phyloP scores from a whole-genome alignment of 106 monocot genomes.

The Platanthera guangdongensis region DNA sequence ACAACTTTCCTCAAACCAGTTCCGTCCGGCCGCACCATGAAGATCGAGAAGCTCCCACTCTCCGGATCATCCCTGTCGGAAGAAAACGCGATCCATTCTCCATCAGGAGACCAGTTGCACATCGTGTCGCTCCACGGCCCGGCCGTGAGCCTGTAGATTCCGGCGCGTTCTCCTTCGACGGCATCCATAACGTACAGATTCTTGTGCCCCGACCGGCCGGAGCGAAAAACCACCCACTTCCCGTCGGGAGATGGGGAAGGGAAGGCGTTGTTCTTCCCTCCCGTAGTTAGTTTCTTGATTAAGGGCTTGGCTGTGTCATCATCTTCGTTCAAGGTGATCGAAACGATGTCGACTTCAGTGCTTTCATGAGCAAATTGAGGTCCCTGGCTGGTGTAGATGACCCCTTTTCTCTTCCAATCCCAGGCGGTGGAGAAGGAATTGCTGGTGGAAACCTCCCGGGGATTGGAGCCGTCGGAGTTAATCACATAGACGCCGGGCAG shows the following conservation, averaged over 20 bases:
- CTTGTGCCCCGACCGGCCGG: slow-evolving; percentile 80
- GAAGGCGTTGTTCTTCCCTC: slow-evolving; percentile 85
- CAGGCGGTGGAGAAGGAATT: slow-evolving; percentile 70
- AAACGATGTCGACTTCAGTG: slow-evolving; percentile 65
- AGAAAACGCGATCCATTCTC: slow-evolving; percentile 61
- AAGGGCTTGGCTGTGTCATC: slow-evolving; percentile 18
- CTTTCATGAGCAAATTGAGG: slow-evolving; percentile 46
- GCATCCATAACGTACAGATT: slow-evolving; percentile 97
- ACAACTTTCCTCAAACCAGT: slow-evolving; percentile 47
- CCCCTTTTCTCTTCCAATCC: slow-evolving; percentile 91
- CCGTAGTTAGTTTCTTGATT: slow-evolving; percentile 65
- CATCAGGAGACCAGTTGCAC: slow-evolving; percentile 72
- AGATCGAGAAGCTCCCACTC: slow-evolving; percentile 44
- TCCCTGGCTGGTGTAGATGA: slow-evolving; percentile 77
- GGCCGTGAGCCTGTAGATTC: slow-evolving; percentile 27
- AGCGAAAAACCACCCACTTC: slow-evolving; percentile 82
- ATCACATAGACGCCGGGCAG: slow-evolving; percentile 68
- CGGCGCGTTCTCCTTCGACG: slow-evolving; percentile 33
- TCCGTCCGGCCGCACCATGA: slow-evolving; percentile 51
- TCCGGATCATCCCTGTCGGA: slow-evolving; percentile 57
- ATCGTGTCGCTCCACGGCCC: slow-evolving; percentile 71
- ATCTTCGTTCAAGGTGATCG: slow-evolving; percentile 34
- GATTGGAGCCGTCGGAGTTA: slow-evolving; percentile 61
- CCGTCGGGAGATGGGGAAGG: slow-evolving; percentile 92
- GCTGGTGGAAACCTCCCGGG: slow-evolving; percentile 32